These are phyloP conservation scores for Peniophora sp. DNA, from an alignment of 1,284 basidiomycete genomes.

Conservation along the genomic window DNA sequence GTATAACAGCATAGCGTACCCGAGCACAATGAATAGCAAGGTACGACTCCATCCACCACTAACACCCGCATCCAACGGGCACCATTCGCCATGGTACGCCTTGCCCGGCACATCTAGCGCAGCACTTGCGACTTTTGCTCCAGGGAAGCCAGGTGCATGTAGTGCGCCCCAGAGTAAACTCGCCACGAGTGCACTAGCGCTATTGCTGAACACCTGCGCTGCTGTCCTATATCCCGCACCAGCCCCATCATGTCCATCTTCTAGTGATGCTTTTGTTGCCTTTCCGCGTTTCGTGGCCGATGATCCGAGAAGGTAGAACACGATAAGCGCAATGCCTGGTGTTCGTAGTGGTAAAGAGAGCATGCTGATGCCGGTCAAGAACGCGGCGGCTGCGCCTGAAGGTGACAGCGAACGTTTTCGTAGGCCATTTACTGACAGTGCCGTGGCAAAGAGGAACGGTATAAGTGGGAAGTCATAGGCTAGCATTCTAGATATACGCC, in stretches of 20 bases:
- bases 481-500: conserved; percentile 5
- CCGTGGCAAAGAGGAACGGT: conserved; percentile 32
- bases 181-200: conserved; percentile 61
- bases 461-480: conserved; percentile 20
- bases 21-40: conserved; percentile 60
- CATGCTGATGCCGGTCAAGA: conserved; percentile 62
- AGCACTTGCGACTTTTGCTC: conserved; percentile 15
- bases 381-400: conserved; percentile 70
- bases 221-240: conserved; percentile 67
- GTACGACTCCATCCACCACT: conserved; percentile 44
- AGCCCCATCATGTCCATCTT: conserved; percentile 67
- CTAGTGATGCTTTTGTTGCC: conserved; percentile 63
- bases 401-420: conserved; percentile 57
- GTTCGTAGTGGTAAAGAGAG: conserved; percentile 52
- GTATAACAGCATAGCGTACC: conserved; percentile 36
- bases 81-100: conserved; percentile 37
- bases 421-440: conserved; percentile 42
- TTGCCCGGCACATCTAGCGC: conserved; percentile 13
- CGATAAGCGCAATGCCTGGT: conserved; percentile 71
- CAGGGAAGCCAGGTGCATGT: conserved; percentile 34
- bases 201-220: conserved; percentile 79
- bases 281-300: conserved; percentile 81
- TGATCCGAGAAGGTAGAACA: conserved; percentile 79
- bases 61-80: conserved; percentile 36
- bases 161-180: conserved; percentile 54